These are phyloP conservation scores for Penicillium aurantiogriseum DNA, from an alignment of 2,329 filamentous ascomycete species.

Conservation along the genomic window DNA sequence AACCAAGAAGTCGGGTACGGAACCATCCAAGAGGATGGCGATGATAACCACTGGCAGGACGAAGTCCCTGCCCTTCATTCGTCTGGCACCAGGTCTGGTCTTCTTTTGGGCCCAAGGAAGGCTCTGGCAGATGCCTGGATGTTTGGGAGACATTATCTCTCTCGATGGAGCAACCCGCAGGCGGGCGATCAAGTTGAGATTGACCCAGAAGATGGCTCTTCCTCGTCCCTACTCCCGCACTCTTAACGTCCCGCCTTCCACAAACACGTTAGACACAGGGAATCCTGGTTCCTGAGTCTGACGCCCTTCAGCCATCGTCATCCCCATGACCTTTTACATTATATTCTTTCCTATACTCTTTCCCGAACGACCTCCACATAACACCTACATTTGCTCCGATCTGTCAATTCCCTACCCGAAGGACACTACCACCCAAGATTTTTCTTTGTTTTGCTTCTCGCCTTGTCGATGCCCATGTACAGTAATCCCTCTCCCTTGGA, in stretches of 20 bases:
- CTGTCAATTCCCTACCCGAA: not conserved
- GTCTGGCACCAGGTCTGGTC: conserved; percentile 2
- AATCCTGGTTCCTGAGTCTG: not conserved
- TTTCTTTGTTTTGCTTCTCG: not conserved
- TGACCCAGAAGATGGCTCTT: conserved; percentile 7
- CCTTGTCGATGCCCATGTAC: conserved; percentile 11
- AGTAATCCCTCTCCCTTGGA: conserved; percentile 7
- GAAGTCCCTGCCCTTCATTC: not conserved
- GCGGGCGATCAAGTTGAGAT: conserved; percentile 12
- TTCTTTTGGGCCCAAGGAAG: conserved; percentile 32
- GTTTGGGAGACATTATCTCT: conserved; percentile 25
- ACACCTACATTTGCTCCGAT: not conserved
- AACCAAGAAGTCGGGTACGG: conserved; percentile 24
- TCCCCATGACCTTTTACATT: conserved; percentile 1
- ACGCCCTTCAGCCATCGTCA: conserved; percentile 2
- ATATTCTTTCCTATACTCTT: not conserved
- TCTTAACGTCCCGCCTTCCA: conserved; percentile 2
- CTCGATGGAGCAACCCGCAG: conserved; percentile 26
- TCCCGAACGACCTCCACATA: not conserved
- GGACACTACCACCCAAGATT: not conserved
- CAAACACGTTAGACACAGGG: not conserved
- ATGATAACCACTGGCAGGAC: not conserved
- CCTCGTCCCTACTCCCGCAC: conserved; percentile 18
- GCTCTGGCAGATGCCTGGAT: conserved; percentile 27
- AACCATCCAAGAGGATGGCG: conserved; percentile 25